Conservation (phyloP, 2,329 filamentous ascomycete species). For the Westerdykella sp. region DNA sequence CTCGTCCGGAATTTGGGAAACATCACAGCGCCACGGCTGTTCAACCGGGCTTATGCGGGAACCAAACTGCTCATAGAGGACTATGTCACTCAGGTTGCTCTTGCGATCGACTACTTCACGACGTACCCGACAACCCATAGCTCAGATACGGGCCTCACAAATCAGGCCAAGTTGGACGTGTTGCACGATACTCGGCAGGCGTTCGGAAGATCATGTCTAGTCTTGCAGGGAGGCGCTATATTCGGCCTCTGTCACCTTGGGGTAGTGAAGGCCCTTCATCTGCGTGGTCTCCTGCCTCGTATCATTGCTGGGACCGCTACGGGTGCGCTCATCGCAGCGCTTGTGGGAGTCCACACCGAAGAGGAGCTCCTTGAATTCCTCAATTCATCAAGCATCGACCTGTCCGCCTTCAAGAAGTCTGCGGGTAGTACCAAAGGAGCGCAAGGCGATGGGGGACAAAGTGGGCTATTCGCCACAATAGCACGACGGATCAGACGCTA, state of each 20-base stretch:
- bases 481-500: constrained; percentile 63
- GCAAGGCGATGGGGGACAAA: constrained; percentile 15
- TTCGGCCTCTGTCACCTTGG: constrained; percentile 88
- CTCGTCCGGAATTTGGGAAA: constrained; percentile 82
- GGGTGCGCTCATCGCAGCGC: constrained; percentile 79
- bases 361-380: constrained; percentile 74
- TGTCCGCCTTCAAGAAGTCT: constrained; percentile 64
- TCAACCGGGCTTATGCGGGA: constrained; percentile 77
- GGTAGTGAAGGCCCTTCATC: constrained; percentile 79
- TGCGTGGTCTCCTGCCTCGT: constrained; percentile 72
- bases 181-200: constrained; percentile 82
- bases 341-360: constrained; percentile 81
- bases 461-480: constrained; percentile 51
- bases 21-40: constrained; percentile 74
- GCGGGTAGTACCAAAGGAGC: constrained; percentile 15
- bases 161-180: constrained; percentile 76
- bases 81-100: constrained; percentile 79
- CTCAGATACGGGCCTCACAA: constrained; percentile 52
- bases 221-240: constrained; percentile 84
- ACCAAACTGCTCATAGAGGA: constrained; percentile 89
- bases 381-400: constrained; percentile 71
- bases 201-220: constrained; percentile 77
- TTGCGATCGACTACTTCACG: constrained; percentile 71
- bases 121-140: constrained; percentile 52
- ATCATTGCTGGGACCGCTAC: constrained; percentile 91